Conservation (phyloP, 768 basidiomycete genomes). For the Rhizopogon vinicolor region DNA sequence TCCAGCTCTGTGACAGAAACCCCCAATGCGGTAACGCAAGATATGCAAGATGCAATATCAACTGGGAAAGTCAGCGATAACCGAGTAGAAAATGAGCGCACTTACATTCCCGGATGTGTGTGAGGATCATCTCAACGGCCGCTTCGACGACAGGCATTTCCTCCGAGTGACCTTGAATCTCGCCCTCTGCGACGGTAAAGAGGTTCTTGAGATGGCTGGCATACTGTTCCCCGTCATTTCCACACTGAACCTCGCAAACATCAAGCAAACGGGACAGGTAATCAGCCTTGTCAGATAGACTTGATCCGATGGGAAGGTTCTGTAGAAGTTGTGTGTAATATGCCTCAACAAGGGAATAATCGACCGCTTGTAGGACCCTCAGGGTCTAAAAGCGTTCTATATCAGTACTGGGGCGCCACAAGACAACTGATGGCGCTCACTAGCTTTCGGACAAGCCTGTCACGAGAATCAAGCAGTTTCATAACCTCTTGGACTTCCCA, state of each 20-base stretch:
- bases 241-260: constrained; percentile 41
- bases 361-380: constrained; percentile 51
- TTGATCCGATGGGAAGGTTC: constrained; percentile 28
- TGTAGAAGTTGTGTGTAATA: constrained; percentile 45
- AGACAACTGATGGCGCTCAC: constrained; percentile 30
- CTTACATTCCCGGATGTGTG: constrained; percentile 47
- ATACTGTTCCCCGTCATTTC: constrained; percentile 54
- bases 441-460: constrained; percentile 52
- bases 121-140: constrained; percentile 52
- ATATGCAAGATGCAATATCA: constrained; percentile 34
- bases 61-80: constrained; percentile 24
- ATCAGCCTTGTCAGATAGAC: constrained; percentile 35
- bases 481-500: constrained; percentile 74
- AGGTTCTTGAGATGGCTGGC: constrained; percentile 43
- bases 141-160: constrained; percentile 45
- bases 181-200: constrained; percentile 34
- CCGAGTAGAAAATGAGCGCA: constrained; percentile 5
- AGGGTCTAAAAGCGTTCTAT: constrained; percentile 45
- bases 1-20: constrained; percentile 38
- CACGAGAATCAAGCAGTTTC: constrained; percentile 58
- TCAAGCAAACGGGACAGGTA: constrained; percentile 49
- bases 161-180: constrained; percentile 18
- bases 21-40: constrained; percentile 41
- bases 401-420: background rate
- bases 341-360: constrained; percentile 50